phyloP scores from a whole-genome alignment of 768 basidiomycete genomes.

The Ephemerocybe angulata region DNA sequence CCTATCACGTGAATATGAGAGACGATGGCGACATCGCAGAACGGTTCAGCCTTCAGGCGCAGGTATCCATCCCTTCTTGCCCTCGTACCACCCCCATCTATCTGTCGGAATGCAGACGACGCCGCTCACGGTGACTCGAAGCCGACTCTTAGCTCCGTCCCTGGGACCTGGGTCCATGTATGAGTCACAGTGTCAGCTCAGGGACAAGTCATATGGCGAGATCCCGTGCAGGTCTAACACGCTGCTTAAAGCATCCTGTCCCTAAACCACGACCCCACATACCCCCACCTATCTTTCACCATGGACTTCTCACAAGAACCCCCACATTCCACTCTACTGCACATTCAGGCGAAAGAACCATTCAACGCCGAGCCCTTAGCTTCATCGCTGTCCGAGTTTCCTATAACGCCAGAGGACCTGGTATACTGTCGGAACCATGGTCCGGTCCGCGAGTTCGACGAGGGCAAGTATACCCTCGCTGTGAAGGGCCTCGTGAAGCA shows the following conservation, averaged over 20 bases:
- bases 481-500: conserved; percentile 33
- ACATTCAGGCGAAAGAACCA: conserved; percentile 45
- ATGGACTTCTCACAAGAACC: conserved; percentile 52
- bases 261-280: conserved; percentile 5
- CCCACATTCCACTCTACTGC: conserved; percentile 42
- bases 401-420: conserved; percentile 58
- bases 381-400: conserved; percentile 52
- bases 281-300: conserved; percentile 15
- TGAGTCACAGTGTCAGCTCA: no score
- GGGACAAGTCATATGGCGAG: no score
- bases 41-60: no score
- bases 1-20: conserved; percentile 14
- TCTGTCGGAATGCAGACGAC: no score
- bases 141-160: no score
- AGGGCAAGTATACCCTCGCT: conserved; percentile 38
- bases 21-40: conserved; percentile 15
- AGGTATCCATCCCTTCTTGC: no score
- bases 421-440: conserved; percentile 74
- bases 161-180: no score
- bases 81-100: no score
- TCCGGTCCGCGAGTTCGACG: conserved; percentile 48
- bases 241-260: background rate
- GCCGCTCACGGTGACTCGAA: no score
- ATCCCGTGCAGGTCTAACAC: conserved; percentile 5
- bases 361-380: conserved; percentile 69